Conservation (phyloP, 768 basidiomycete genomes). For the Russula vinacea region DNA sequence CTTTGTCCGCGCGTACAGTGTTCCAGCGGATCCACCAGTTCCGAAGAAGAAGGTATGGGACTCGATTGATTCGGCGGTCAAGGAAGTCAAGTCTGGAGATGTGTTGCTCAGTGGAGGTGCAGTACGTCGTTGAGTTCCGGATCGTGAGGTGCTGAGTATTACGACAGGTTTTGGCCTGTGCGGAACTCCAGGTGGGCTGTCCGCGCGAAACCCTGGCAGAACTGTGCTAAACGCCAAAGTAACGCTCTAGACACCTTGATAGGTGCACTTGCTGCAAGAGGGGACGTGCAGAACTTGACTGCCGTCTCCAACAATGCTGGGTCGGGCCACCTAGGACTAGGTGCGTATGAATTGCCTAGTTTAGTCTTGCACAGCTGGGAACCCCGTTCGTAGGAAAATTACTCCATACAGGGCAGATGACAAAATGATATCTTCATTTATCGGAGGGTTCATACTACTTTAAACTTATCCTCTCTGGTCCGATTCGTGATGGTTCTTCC, state of each 20-base stretch:
- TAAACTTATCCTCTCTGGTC: conserved; percentile 3
- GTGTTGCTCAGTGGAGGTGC: conserved; percentile 72
- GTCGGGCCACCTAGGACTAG: conserved; percentile 63
- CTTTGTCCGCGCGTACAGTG: conserved; percentile 19
- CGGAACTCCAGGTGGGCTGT: conserved; percentile 71
- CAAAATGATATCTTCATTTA: conserved; percentile 87
- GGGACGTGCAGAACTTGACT: conserved; percentile 69
- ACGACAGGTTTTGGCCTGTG: conserved; percentile 79
- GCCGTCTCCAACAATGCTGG: conserved; percentile 91
- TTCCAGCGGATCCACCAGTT: conserved; percentile 32
- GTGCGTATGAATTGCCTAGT: conserved; percentile 38
- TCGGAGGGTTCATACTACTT: conserved; percentile 60
- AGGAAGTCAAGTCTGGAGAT: conserved; percentile 77
- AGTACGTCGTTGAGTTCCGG: conserved; percentile 38
- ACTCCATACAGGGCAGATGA: conserved; percentile 70
- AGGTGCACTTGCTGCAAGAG: conserved; percentile 66
- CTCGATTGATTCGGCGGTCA: conserved; percentile 78
- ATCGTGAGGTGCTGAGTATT: conserved; percentile 1
- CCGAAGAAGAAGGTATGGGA: conserved; percentile 67
- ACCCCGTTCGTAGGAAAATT: conserved; percentile 54
- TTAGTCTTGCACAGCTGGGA: not conserved
- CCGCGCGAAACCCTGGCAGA: not conserved
- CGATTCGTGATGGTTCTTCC: conserved; percentile 1
- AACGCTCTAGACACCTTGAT: conserved; percentile 71
- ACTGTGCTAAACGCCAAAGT: conserved; percentile 10